These are phyloP conservation scores for Globisporangium paroecandrum DNA, from an alignment of 352 stramenopile species.

Conservation along the genomic window DNA sequence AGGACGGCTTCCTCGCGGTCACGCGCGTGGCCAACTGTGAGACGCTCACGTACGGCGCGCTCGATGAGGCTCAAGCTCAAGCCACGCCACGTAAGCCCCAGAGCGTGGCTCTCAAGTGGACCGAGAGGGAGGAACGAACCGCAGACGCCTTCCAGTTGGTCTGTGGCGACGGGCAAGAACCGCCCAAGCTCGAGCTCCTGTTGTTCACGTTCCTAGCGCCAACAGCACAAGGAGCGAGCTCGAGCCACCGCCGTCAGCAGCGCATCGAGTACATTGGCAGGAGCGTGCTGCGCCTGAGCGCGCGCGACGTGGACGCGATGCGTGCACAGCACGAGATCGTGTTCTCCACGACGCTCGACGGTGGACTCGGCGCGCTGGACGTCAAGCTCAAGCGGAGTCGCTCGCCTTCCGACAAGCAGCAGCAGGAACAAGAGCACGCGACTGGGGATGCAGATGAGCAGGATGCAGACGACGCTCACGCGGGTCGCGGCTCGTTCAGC, in stretches of 20 bases:
- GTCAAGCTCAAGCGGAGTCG: constrained; percentile 27
- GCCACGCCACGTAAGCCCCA: constrained; percentile 8
- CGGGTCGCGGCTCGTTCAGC: constrained; percentile 26
- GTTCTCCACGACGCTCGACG: constrained; percentile 36
- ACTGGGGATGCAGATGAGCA: neutral
- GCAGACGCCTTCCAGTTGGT: constrained; percentile 17
- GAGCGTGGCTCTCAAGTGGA: constrained; percentile 29
- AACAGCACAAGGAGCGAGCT: too few species aligned
- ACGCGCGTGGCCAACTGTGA: constrained; percentile 21
- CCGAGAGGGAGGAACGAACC: constrained; percentile 14
- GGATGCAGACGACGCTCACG: too few species aligned
- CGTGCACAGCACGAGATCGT: constrained; percentile 39
- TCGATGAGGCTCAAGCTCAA: constrained; percentile 17
- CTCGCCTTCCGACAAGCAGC: neutral
- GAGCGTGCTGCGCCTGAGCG: constrained; percentile 27
- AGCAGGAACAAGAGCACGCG: neutral
- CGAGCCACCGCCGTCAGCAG: constrained; percentile 4
- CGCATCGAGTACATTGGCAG: constrained; percentile 34
- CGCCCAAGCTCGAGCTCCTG: constrained; percentile 25
- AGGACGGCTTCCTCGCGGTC: constrained; percentile 42
- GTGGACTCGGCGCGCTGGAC: constrained; percentile 32
- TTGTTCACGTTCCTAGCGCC: constrained; percentile 28
- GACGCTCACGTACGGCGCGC: constrained; percentile 24
- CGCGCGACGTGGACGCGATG: constrained; percentile 38
- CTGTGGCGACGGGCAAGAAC: neutral